These are phyloP conservation scores for Trichophyton simii DNA, from an alignment of 2,329 filamentous ascomycete species.

Conservation along the genomic window DNA sequence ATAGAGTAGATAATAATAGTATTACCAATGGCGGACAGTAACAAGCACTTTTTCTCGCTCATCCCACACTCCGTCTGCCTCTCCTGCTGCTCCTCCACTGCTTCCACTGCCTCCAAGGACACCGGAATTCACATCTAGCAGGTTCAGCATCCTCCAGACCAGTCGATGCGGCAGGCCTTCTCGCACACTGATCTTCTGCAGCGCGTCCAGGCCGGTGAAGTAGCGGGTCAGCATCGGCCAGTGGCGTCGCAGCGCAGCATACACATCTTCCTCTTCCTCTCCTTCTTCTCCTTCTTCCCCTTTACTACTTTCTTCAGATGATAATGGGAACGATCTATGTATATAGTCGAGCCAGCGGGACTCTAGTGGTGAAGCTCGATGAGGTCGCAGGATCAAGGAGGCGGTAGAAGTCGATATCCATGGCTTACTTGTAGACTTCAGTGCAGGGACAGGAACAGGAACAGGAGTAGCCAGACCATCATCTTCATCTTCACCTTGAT, in stretches of 20 bases:
- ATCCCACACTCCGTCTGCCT: slow-evolving; percentile 18
- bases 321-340: slow-evolving; percentile 24
- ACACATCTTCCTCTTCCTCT: not conserved
- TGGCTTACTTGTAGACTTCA: too few relatives aligned
- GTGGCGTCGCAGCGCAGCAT: slow-evolving; percentile 39
- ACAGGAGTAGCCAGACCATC: slow-evolving; percentile 19
- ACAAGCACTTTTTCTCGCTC: slow-evolving; percentile 38
- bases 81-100: slow-evolving; percentile 5
- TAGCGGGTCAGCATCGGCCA: slow-evolving; percentile 72
- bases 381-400: slow-evolving; percentile 63
- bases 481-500: slow-evolving; percentile 12
- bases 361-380: slow-evolving; percentile 65
- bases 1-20: too few relatives aligned
- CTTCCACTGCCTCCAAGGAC: too few relatives aligned
- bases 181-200: slow-evolving; percentile 75
- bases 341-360: slow-evolving; percentile 52
- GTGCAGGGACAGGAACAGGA: slow-evolving; percentile 29
- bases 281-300: too few relatives aligned
- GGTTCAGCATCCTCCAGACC: slow-evolving; percentile 42
- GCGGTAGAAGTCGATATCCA: slow-evolving; percentile 30
- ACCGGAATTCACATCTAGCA: slow-evolving; percentile 49
- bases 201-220: slow-evolving; percentile 70
- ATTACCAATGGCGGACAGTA: slow-evolving; percentile 56
- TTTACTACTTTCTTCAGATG: too few relatives aligned
- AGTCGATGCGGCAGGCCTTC: slow-evolving; percentile 75